Evolutionary conservation across 1,139 yeast genomes (phyloP).

Genomic region (Nakaseomyces nivariensis): DNA sequence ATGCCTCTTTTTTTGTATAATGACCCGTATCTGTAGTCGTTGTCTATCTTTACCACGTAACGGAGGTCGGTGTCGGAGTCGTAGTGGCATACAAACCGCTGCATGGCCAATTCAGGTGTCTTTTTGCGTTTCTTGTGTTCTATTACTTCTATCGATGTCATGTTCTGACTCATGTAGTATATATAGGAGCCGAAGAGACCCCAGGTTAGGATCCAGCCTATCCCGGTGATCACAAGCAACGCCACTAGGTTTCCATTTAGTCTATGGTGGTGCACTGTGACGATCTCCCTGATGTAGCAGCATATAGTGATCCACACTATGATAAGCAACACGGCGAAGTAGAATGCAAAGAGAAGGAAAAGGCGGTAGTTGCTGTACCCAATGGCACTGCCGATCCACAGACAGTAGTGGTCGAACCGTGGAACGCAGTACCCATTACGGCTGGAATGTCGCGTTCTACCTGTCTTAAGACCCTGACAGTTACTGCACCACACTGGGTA

Average conservation of each 20-base stretch:
- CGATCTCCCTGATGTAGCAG: slow-evolving; percentile 28
- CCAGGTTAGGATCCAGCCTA: slow-evolving; percentile 37
- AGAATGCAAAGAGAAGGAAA: slow-evolving; percentile 41
- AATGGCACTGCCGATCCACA: slow-evolving; percentile 50
- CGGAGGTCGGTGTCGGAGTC: slow-evolving; percentile 10
- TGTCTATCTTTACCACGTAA: slow-evolving; percentile 16
- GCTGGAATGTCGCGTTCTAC: slow-evolving; percentile 49
- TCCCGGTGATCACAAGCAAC: slow-evolving; percentile 33
- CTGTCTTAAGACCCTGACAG: slow-evolving; percentile 44
- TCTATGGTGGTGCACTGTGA: slow-evolving; percentile 18
- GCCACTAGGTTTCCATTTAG: slow-evolving; percentile 42
- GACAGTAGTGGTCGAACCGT: slow-evolving; percentile 57
- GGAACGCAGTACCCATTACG: slow-evolving; percentile 40
- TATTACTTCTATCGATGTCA: slow-evolving; percentile 37
- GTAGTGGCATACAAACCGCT: slow-evolving; percentile 1
- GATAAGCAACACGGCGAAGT: slow-evolving; percentile 31
- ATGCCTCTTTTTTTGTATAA: slow-evolving; percentile 15
- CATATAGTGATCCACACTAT: slow-evolving; percentile 26
- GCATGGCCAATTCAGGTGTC: slow-evolving; percentile 1
- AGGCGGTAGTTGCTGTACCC: slow-evolving; percentile 46
- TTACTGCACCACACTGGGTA: slow-evolving; percentile 51
- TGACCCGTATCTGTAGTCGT: slow-evolving; percentile 6
- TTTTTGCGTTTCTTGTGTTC: slow-evolving; percentile 15
- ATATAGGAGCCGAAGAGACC: slow-evolving; percentile 34
- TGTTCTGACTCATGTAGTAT: slow-evolving; percentile 34